Evolutionary conservation across 495 filamentous ascomycete genomes (phyloP), one percentile per base, ranked within the genome.

Genomic region (Talaromyces liani): DNA sequence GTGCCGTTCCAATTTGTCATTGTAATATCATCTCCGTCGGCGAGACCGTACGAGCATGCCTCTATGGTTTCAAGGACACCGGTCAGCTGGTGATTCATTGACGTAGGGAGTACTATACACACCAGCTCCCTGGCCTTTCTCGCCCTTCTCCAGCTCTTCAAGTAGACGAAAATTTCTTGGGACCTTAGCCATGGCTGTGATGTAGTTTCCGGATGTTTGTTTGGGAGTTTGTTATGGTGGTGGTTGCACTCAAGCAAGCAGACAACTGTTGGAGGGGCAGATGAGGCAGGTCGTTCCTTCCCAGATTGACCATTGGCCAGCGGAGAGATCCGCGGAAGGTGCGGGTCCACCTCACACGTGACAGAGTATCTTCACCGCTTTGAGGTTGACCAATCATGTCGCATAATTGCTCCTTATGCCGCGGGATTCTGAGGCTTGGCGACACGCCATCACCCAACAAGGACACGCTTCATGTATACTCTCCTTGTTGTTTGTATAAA

Each of bases 1-100:
- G 94, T 98, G 59, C 92, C 94, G 67, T 95, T 96, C 94, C 94
- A 98, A 84, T 97, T 91, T 64, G 91, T 91, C 93, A 98, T 96
- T 77, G 93, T 86, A 69, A 97, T 84, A 69, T 98, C 94, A 70
- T 97, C 93, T 27, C 91, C 91, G 76, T 98, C 91, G 61, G 91
- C 91, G 49, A 98, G 87, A 69, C 94, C 94, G 67, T 97, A 98
- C 4, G 94, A 98, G 81, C 92, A 97, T 61, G 93, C 92, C 79
- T 97, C 94, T 97, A 69, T 64, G 69, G 54, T 41, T 62, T 58
- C 14, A 66, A 62, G 12, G 69, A 49, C 14, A 62, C 71, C 49
- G 67, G 66, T 65, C 9, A 20, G 9, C 12, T 10, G 5, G 36
- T 64, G 54, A 41, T 60, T 7, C 54, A 24, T 16, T 12, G 25